These are phyloP conservation scores for Singerocomus rubriflavus DNA, from an alignment of 1,284 basidiomycete genomes.

Conservation along the genomic window DNA sequence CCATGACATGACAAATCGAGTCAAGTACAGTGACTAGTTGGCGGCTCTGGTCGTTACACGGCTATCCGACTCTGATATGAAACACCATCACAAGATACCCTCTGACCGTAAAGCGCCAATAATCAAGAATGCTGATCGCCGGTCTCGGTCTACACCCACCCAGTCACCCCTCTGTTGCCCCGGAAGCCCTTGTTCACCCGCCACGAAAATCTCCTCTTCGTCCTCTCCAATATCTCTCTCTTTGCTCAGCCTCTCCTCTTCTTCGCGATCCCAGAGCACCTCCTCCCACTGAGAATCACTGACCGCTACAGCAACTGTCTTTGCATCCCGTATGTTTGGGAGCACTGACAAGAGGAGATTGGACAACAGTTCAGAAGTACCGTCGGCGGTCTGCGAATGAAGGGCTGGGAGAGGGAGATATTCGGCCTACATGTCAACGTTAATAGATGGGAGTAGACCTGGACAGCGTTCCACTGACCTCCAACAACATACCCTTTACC, in stretches of 20 bases:
- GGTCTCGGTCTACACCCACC: conserved; percentile 71
- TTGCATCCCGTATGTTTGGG: conserved; percentile 65
- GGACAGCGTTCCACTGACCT: conserved; percentile 43
- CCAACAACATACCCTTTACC: conserved; percentile 74
- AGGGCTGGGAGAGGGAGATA: conserved; percentile 70
- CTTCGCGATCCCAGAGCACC: conserved; percentile 69
- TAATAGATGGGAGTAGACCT: not conserved
- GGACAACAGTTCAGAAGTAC: conserved; percentile 67
- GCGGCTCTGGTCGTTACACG: conserved; percentile 34
- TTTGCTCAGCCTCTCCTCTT: conserved; percentile 42
- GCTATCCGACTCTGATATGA: not conserved
- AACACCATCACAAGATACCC: conserved; percentile 49
- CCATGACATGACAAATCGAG: conserved; percentile 23
- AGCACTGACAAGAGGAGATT: conserved; percentile 69
- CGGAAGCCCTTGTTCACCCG: conserved; percentile 50
- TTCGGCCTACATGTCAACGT: conserved; percentile 52
- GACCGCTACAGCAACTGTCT: conserved; percentile 70
- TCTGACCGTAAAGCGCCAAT: conserved; percentile 70
- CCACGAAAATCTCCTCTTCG: conserved; percentile 50
- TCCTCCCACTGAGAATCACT: conserved; percentile 75
- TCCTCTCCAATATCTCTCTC: conserved; percentile 24
- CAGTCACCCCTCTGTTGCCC: conserved; percentile 57
- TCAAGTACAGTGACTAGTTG: no score
- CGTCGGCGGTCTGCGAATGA: conserved; percentile 55
- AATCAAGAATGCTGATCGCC: conserved; percentile 72